Percentiles rank a stretch among this genome's conserved stretches.
Conservation (phyloP, 805 yeast species). For the Crinitomyces ghanaensis region DNA sequence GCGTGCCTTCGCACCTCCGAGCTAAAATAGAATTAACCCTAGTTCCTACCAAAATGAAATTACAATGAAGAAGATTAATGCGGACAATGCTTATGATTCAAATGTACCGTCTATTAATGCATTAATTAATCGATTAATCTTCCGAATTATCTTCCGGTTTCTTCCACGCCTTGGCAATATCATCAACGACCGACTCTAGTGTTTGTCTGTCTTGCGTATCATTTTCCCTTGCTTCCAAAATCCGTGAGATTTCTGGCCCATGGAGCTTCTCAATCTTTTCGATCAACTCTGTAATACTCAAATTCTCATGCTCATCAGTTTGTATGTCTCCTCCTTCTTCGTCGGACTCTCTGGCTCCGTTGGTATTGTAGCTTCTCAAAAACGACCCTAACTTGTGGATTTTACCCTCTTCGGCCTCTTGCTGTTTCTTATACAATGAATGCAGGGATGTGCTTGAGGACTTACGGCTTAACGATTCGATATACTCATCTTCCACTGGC, state of each 20-base stretch:
- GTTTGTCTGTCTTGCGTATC: slow-evolving; percentile 1
- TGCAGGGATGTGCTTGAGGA: slow-evolving; percentile 31
- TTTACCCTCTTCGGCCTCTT: slow-evolving; percentile 89
- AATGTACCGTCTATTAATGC: no score
- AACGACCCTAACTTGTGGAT: slow-evolving; percentile 78
- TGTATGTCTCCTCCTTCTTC: slow-evolving; percentile 3
- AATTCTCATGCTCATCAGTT: neutral
- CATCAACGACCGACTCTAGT: slow-evolving; percentile 9
- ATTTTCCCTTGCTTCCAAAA: slow-evolving; percentile 6
- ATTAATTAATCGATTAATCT: no score
- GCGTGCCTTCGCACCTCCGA: no score
- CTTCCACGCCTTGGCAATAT: slow-evolving; percentile 7
- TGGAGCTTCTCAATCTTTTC: slow-evolving; percentile 10
- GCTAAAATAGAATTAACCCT: no score
- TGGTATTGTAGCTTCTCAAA: slow-evolving; percentile 38
- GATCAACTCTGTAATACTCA: slow-evolving; percentile 10
- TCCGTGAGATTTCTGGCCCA: slow-evolving; percentile 11
- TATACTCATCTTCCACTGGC: slow-evolving; percentile 10
- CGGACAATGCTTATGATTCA: no score
- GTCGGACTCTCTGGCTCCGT: slow-evolving; percentile 2
- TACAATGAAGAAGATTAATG: no score
- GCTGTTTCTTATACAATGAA: slow-evolving; percentile 51
- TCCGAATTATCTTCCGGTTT: no score
- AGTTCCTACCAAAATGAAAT: no score
- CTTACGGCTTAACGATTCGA: slow-evolving; percentile 12